Percentiles rank a stretch among this genome's conserved stretches.
Conservation (phyloP, 805 yeast genomes). For the Pichia heedii region DNA sequence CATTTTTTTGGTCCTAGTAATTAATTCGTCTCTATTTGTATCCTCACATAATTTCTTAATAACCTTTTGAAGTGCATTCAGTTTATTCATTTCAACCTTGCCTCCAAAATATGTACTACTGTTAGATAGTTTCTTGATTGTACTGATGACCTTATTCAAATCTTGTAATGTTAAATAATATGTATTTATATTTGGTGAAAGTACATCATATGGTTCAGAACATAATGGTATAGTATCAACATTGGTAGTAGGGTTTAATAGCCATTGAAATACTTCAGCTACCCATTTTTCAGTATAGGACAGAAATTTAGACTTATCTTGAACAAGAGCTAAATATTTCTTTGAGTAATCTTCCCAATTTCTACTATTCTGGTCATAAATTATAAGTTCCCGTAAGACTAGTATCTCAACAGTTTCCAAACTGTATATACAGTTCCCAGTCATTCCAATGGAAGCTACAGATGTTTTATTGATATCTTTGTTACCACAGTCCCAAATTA, state of each 20-base stretch:
- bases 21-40: slow-evolving; percentile 1
- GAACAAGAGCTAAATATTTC: slow-evolving; percentile 10
- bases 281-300: slow-evolving; percentile 33
- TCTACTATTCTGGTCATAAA: slow-evolving; percentile 25
- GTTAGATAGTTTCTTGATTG: slow-evolving; percentile 2
- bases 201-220: slow-evolving; percentile 12
- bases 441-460: slow-evolving; percentile 4
- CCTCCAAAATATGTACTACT: slow-evolving; percentile 1
- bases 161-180: slow-evolving; percentile 18
- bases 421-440: too few relatives aligned
- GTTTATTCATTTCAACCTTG: not conserved
- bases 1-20: not conserved
- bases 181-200: slow-evolving; percentile 17
- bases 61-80: not conserved
- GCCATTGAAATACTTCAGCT: slow-evolving; percentile 12
- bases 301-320: slow-evolving; percentile 13
- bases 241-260: slow-evolving; percentile 6
- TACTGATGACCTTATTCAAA: slow-evolving; percentile 15
- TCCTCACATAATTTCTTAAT: not conserved
- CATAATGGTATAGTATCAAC: not conserved
- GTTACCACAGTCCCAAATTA: slow-evolving; percentile 44
- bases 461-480: slow-evolving; percentile 20
- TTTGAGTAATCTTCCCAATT: slow-evolving; percentile 17
- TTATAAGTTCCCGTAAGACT: slow-evolving; percentile 32
- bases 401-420: slow-evolving; percentile 28